phyloP scores from a whole-genome alignment of 805 yeast species.

The Lipomyces kockii region DNA sequence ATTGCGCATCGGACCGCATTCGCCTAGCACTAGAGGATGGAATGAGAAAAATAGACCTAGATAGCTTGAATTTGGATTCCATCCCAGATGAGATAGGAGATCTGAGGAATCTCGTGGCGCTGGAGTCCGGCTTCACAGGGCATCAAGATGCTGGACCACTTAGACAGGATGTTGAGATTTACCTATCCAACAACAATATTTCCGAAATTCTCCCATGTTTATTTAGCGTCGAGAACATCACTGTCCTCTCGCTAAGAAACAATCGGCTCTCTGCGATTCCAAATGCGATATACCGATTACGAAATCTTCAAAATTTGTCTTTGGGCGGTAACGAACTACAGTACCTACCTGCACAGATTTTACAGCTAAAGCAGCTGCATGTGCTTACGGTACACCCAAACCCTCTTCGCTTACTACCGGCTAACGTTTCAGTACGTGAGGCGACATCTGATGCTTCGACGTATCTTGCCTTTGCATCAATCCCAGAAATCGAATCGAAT shows the following conservation, averaged over 20 bases:
- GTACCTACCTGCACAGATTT: slow-evolving; percentile 47
- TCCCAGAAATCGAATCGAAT: not conserved
- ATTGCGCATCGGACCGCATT: slow-evolving; percentile 28
- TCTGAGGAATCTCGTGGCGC: slow-evolving; percentile 41
- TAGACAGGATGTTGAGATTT: slow-evolving; percentile 41
- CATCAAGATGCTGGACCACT: slow-evolving; percentile 33
- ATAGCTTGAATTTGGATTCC: slow-evolving; percentile 37
- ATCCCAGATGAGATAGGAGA: slow-evolving; percentile 48
- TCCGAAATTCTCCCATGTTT: slow-evolving; percentile 40
- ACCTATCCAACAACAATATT: slow-evolving; percentile 43
- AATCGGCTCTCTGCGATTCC: slow-evolving; percentile 45
- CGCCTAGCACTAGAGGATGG: slow-evolving; percentile 37
- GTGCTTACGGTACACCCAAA: slow-evolving; percentile 47
- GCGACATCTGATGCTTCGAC: not conserved
- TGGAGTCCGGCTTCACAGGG: slow-evolving; percentile 13
- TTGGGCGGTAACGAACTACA: slow-evolving; percentile 45
- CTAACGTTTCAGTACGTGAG: slow-evolving; percentile 3
- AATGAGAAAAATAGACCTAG: slow-evolving; percentile 27
- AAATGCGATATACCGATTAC: slow-evolving; percentile 43
- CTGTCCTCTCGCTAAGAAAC: slow-evolving; percentile 45
- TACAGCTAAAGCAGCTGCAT: slow-evolving; percentile 40
- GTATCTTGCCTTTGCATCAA: slow-evolving; percentile 1
- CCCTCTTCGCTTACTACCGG: slow-evolving; percentile 42
- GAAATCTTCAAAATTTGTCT: slow-evolving; percentile 44
- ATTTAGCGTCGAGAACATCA: slow-evolving; percentile 44